These are phyloP conservation scores for Termitomyces sp. DNA, from an alignment of 768 basidiomycete species.

Conservation along the genomic window DNA sequence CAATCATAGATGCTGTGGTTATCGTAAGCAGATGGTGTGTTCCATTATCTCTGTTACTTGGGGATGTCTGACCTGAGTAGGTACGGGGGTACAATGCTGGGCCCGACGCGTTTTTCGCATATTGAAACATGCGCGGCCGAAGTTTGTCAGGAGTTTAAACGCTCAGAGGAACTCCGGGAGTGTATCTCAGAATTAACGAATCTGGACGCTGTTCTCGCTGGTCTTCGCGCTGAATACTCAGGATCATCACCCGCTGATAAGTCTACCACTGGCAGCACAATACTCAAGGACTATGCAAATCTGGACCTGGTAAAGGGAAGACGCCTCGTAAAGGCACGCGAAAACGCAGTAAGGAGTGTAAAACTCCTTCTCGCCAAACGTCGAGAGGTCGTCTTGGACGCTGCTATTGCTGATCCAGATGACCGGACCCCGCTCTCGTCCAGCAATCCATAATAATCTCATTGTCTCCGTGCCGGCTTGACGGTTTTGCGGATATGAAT, in stretches of 20 bases:
- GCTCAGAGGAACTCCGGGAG: constrained; percentile 63
- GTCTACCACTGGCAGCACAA: constrained; percentile 12
- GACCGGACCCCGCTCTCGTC: neutral
- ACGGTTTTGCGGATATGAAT: neutral
- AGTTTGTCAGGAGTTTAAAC: constrained; percentile 65
- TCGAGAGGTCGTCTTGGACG: neutral
- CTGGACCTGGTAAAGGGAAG: constrained; percentile 59
- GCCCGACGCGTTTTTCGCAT: constrained; percentile 70
- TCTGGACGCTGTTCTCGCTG: constrained; percentile 55
- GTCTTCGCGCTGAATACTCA: constrained; percentile 45
- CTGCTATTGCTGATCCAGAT: neutral
- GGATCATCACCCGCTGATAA: constrained; percentile 15
- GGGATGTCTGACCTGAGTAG: constrained; percentile 25
- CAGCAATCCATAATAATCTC: neutral
- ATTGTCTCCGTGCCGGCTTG: neutral
- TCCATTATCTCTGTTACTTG: neutral
- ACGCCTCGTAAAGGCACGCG: constrained; percentile 63
- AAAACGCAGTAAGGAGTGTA: constrained; percentile 61
- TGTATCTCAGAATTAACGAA: constrained; percentile 47
- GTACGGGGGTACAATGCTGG: constrained; percentile 80
- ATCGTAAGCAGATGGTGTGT: constrained; percentile 73
- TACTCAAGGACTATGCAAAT: constrained; percentile 40
- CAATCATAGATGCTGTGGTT: constrained; percentile 72
- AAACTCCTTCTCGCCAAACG: constrained; percentile 47
- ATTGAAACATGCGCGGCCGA: constrained; percentile 73